phyloP scores from a whole-genome alignment of 495 filamentous ascomycete species.

The Xylaria sp. region DNA sequence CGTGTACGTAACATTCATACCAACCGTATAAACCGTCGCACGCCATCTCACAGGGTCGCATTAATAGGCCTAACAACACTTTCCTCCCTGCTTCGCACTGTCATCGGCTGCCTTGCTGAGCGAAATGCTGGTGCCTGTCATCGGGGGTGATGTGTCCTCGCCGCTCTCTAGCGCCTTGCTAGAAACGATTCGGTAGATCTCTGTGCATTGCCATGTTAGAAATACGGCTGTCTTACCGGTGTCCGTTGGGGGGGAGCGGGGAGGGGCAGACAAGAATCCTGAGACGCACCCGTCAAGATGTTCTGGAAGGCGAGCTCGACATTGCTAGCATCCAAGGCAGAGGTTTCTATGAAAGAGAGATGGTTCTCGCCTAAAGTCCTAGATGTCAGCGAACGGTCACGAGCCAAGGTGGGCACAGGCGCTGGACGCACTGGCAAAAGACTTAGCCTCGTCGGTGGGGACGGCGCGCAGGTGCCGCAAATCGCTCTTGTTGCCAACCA shows the following conservation, averaged over 20 bases:
- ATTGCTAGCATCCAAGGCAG: constrained; percentile 97
- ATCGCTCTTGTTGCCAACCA: constrained; percentile 99
- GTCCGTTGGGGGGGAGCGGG: neutral
- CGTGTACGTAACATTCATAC: constrained; percentile 52
- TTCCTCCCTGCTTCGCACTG: constrained; percentile 76
- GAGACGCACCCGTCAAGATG: constrained; percentile 87
- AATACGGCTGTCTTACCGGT: constrained; percentile 20
- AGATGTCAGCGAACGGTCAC: constrained; percentile 32
- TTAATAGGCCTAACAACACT: constrained; percentile 75
- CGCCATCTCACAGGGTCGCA: constrained; percentile 36
- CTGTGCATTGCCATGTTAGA: constrained; percentile 53
- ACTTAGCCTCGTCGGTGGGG: constrained; percentile 97
- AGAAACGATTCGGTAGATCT: constrained; percentile 99
- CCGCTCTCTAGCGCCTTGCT: constrained; percentile 93
- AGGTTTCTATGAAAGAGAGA: constrained; percentile 98
- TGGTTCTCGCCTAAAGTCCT: constrained; percentile 81
- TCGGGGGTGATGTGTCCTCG: constrained; percentile 75
- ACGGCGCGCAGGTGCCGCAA: constrained; percentile 97
- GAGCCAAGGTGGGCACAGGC: neutral
- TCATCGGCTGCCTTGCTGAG: constrained; percentile 81
- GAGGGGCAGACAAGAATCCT: neutral
- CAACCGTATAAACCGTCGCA: constrained; percentile 48
- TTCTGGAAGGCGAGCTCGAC: constrained; percentile 99
- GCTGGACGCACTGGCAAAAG: constrained; percentile 86
- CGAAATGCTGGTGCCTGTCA: constrained; percentile 78